These are phyloP conservation scores for Salvia splendens DNA, from an alignment of 257 asterid species.

Conservation along the genomic window DNA sequence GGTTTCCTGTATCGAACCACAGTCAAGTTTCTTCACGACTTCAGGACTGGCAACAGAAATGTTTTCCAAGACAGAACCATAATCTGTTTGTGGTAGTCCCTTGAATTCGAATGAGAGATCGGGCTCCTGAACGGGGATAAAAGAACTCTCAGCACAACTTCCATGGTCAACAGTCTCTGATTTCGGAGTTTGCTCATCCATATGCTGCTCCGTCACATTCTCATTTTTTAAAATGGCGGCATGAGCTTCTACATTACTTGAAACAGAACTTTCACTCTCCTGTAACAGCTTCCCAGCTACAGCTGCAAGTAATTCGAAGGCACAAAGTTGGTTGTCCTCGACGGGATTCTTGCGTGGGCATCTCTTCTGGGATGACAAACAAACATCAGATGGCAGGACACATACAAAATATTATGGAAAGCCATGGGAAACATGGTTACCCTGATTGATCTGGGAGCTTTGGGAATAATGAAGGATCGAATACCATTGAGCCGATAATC, in stretches of 20 bases:
- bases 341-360: constrained; percentile 41
- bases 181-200: constrained; percentile 47
- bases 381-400: constrained; percentile 22
- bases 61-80: constrained; percentile 47
- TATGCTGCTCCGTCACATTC: constrained; percentile 35
- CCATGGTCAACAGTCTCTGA: constrained; percentile 70
- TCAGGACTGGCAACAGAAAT: constrained; percentile 47
- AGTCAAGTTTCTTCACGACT: constrained; percentile 45
- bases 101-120: constrained; percentile 39
- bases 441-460: constrained; percentile 76
- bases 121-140: constrained; percentile 44
- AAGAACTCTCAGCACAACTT: constrained; percentile 77
- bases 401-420: constrained; percentile 17
- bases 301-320: constrained; percentile 93
- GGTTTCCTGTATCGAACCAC: constrained; percentile 49
- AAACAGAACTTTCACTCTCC: constrained; percentile 89
- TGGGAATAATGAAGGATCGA: constrained; percentile 56
- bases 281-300: constrained; percentile 88
- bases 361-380: constrained; percentile 57
- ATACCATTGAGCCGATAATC: constrained; percentile 48
- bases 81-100: constrained; percentile 41
- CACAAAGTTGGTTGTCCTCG: constrained; percentile 66
- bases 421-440: constrained; percentile 40
- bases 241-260: constrained; percentile 62
- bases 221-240: constrained; percentile 35